Evolutionary conservation across 805 yeast species (phyloP), one percentile per base, ranked within the genome.

Genomic region (Starmerella cellae): DNA sequence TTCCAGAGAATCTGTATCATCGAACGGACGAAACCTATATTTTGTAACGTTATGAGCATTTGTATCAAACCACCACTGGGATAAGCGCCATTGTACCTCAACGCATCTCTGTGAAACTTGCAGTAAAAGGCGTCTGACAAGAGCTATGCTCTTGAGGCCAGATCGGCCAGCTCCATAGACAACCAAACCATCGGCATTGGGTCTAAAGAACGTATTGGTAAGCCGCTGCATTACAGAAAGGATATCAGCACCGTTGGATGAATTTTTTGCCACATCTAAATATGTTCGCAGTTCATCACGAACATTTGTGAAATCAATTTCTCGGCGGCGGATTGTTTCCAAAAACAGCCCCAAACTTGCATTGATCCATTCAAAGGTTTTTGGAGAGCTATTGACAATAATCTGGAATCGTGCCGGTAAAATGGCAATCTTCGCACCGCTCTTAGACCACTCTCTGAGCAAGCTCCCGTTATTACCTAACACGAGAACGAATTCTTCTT

Each of bases 311-410:
- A 69, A 51, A 47, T 67, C 64, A 5, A 69, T 38, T n/a, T 49
- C 57, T 24, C 59, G 60, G 10, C 54, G 51, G 23, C 50, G 47
- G 4, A 61, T 50, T 1, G 55, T 49, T 14, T 57, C 60, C 37
- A 69, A 50, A 23, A 42, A 42, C 24, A 32, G 28, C 27, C 44
- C 35, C 22, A 49, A 31, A 34, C 44, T 43, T 26, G 71, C 64
- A 42, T 61, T 59, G 18, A 73, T 70, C 60, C 68, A 70, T 21
- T 61, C 58, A 29, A 65, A 58, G 29, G 71, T 72, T 18, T 55
- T 48, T 5, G 55, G 59, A 0, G 72, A 64, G 6, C 73, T 70
- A n/a, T 57, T 46, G 14, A 71, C 58, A 9, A 58, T 47, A 17
- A 71, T 58, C 27, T 56, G 60, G 23, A 47, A 50, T 16, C 54